Conservation (phyloP, 2,329 filamentous ascomycete genomes). For the Fusarium coicis region DNA sequence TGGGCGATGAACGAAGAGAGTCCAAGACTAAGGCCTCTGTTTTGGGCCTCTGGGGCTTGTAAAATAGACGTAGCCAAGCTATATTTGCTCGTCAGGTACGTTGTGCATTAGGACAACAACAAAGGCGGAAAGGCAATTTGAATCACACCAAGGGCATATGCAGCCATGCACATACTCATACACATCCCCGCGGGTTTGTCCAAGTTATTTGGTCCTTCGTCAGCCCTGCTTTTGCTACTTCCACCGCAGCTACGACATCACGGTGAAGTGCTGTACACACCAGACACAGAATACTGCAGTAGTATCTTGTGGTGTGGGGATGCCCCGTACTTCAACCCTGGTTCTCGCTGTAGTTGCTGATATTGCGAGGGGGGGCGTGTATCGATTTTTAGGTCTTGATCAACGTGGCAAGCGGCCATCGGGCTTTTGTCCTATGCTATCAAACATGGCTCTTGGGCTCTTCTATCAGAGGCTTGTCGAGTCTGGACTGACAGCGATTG, state of each 20-base stretch:
- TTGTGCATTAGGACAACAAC: constrained; percentile 23
- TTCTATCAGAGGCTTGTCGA: constrained; percentile 1
- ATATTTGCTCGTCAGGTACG: constrained; percentile 25
- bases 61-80: neutral
- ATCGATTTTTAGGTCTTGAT: constrained; percentile 40
- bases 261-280: constrained; percentile 32
- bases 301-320: constrained; percentile 41
- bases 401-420: constrained; percentile 50
- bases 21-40: neutral
- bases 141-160: constrained; percentile 22
- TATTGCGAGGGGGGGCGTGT: constrained; percentile 35
- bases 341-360: constrained; percentile 31
- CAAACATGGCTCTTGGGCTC: neutral
- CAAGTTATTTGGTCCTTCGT: constrained; percentile 29
- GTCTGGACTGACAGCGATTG: neutral
- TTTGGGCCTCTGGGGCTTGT: neutral
- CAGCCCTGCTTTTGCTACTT: constrained; percentile 34
- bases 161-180: constrained; percentile 31
- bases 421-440: constrained; percentile 22
- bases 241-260: constrained; percentile 32
- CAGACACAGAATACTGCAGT: constrained; percentile 26
- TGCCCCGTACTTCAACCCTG: constrained; percentile 32
- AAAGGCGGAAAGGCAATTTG: constrained; percentile 22
- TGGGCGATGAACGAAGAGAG: neutral
- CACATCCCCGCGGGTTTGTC: constrained; percentile 28